phyloP scores from a whole-genome alignment of 2,329 filamentous ascomycete species.

The Huntiella moniliformis region DNA sequence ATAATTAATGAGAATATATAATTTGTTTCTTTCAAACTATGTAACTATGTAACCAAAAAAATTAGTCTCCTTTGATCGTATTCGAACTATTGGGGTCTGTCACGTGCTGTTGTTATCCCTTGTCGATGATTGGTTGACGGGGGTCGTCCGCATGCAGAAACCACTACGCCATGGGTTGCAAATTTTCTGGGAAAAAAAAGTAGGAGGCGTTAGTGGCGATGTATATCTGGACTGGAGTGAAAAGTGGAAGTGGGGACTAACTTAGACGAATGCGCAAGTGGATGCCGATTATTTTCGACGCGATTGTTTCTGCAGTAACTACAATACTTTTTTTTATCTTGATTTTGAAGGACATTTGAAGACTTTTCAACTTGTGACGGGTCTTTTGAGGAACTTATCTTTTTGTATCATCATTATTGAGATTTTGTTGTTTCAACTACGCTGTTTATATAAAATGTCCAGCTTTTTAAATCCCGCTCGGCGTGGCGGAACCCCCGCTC shows the following conservation, averaged over 20 bases:
- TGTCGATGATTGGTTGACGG: background rate
- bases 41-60: background rate
- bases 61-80: background rate
- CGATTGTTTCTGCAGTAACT: background rate
- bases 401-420: background rate
- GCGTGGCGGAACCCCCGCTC: slow-evolving; percentile 17
- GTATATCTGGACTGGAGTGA: background rate
- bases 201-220: background rate
- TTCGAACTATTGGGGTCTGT: background rate
- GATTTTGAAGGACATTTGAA: too few relatives aligned
- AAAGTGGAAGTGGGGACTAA: background rate
- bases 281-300: background rate
- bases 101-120: background rate
- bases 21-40: background rate
- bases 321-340: background rate
- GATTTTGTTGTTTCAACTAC: background rate
- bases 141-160: background rate
- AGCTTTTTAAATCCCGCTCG: slow-evolving; percentile 27
- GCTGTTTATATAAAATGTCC: slow-evolving; percentile 21
- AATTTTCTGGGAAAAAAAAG: background rate
- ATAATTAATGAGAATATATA: background rate
- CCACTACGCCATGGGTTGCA: background rate
- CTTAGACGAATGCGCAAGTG: too few relatives aligned
- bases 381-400: too few relatives aligned
- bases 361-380: too few relatives aligned